Base-by-base conservation (phyloP, 164 flowering plant genomes). In the Magnolia officinalis region DNA sequence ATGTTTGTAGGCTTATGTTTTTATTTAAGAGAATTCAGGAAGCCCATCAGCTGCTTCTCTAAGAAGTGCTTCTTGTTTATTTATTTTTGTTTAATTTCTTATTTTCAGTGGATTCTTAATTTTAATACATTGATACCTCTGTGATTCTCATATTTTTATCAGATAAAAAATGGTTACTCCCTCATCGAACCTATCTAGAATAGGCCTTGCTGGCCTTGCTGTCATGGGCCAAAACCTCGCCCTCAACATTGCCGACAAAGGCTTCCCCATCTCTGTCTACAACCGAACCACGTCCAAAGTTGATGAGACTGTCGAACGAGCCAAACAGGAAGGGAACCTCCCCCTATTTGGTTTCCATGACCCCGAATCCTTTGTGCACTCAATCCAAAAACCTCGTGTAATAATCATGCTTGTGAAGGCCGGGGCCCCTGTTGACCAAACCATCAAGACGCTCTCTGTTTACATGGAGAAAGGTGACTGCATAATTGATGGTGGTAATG, bases 151-250 rank as follows among this genome's bases (percentile, higher is more conserved):
- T 72, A 50, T 29, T 23, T 77, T 72, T 19, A 19, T 63, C 86
- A 85, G 84, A 79, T 18, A 23, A 61, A 13, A 71, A 31, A 83
- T 83, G 86, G 83, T 84, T n/a, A 29, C 79, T 58, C 76, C 82
- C 8, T 52, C 76, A 63, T 19, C 81, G 10, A 66, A 80, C 45
- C 86, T 79, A 2, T 77, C 91, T 18, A 86, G 91, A 78, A 89
- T 91, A 31, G 95, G 92, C 74, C 91, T 91, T 64, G 90, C 90
- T 61, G 95, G 95, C 45, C 85, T 89, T 20, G 95, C 92, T 31
- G 91, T 89, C 21, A 91, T 91, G 95, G 95, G 92, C 74, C 91
- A 91, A 78, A 91, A 91, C 75, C 82, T 91, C 52, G 92, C 92
- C 29, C 91, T 89, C 79, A 91, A 91, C 82, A 89, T 91, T 75